These are phyloP conservation scores for Kernera saxatilis DNA, from an alignment of 345 rosid genomes.

Conservation along the genomic window DNA sequence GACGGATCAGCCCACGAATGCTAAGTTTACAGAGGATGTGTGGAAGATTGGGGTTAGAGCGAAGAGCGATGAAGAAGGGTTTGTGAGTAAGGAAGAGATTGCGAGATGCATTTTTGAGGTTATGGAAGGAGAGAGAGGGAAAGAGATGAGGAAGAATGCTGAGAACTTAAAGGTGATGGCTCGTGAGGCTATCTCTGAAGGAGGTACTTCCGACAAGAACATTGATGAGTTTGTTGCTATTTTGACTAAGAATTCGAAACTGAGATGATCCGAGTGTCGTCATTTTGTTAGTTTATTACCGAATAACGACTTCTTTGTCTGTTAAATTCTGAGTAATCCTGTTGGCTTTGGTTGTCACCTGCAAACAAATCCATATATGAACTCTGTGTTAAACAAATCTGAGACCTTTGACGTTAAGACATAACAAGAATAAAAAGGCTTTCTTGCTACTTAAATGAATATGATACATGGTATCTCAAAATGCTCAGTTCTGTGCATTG, in stretches of 20 bases:
- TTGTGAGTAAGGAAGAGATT: constrained; percentile 33
- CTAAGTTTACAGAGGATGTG: constrained; percentile 48
- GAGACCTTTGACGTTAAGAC: background rate
- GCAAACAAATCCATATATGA: background rate
- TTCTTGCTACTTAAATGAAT: background rate
- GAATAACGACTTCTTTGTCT: background rate
- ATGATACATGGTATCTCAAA: constrained; percentile 24
- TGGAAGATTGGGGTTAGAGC: constrained; percentile 54
- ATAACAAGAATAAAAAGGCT: background rate
- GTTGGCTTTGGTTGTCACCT: background rate
- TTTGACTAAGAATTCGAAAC: background rate
- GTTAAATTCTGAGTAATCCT: background rate
- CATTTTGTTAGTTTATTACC: background rate
- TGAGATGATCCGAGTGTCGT: background rate
- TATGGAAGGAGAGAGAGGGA: constrained; percentile 45
- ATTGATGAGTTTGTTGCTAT: constrained; percentile 35
- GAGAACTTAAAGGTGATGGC: constrained; percentile 40
- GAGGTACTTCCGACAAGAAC: constrained; percentile 44
- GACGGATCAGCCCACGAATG: constrained; percentile 56
- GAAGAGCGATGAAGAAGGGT: constrained; percentile 26
- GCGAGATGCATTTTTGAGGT: constrained; percentile 37
- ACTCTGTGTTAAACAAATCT: background rate
- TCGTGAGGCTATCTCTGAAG: constrained; percentile 38
- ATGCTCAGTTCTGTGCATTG: constrained; percentile 19
- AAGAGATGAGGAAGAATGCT: constrained; percentile 37